Conservation (phyloP, 78 protist species). For the Dictyostelium brefeldianum region DNA sequence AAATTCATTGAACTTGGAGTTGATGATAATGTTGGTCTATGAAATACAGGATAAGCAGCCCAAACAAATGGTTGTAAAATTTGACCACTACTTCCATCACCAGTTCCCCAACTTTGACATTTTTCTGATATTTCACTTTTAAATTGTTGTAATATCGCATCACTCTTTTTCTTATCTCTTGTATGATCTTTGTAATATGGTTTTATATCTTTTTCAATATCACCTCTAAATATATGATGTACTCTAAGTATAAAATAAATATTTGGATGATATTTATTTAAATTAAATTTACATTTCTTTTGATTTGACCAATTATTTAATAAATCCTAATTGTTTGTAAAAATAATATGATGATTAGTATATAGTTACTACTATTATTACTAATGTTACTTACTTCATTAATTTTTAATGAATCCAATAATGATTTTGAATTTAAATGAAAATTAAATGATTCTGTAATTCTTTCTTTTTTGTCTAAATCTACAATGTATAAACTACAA, state of each 20-base stretch:
- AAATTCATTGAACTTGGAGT: slow-evolving; percentile 30
- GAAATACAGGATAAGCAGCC: slow-evolving; percentile 77
- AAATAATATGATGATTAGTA: not conserved
- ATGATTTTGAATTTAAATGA: slow-evolving; percentile 56
- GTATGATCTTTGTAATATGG: slow-evolving; percentile 60
- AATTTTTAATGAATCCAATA: slow-evolving; percentile 63
- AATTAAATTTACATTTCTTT: slow-evolving; percentile 49
- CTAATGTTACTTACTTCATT: slow-evolving; percentile 16
- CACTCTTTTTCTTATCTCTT: slow-evolving; percentile 42
- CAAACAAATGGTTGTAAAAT: slow-evolving; percentile 75
- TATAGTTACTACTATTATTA: not conserved
- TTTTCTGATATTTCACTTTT: slow-evolving; percentile 51
- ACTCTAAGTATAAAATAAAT: slow-evolving; percentile 67
- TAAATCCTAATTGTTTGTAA: not conserved
- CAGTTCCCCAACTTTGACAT: slow-evolving; percentile 56
- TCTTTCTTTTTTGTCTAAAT: slow-evolving; percentile 68
- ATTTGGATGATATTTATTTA: slow-evolving; percentile 77
- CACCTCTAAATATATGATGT: slow-evolving; percentile 76
- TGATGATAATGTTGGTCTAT: slow-evolving; percentile 50
- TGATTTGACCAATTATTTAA: slow-evolving; percentile 44
- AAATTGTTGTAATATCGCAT: slow-evolving; percentile 38
- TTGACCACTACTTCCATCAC: slow-evolving; percentile 21
- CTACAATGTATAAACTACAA: slow-evolving; percentile 73
- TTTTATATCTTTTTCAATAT: slow-evolving; percentile 69
- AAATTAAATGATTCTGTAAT: slow-evolving; percentile 67